Conservation (phyloP, 108 stramenopile genomes). For the Discostella pseudostelligera region DNA sequence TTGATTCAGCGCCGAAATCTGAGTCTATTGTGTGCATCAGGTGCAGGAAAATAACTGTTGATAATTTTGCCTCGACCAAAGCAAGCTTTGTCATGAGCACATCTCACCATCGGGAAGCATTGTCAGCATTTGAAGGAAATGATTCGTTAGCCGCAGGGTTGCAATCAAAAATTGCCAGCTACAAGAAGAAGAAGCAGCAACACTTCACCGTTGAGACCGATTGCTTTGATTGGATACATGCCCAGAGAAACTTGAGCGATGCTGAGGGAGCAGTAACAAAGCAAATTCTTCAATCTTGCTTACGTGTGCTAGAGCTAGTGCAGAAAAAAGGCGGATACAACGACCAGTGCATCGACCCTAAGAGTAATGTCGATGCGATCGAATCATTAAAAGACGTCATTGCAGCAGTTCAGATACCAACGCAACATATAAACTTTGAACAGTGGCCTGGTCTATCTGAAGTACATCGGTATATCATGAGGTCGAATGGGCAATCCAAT, state of each 20-base stretch:
- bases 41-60: too few species aligned
- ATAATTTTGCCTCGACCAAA: too few species aligned
- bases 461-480: background rate
- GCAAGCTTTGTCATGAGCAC: background rate
- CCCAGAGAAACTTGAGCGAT: constrained; percentile 4
- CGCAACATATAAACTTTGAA: background rate
- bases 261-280: constrained; percentile 11
- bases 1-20: too few species aligned
- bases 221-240: constrained; percentile 20
- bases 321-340: constrained; percentile 10
- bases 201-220: constrained; percentile 1
- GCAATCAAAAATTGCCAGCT: constrained; percentile 11
- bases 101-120: background rate
- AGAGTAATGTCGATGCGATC: background rate
- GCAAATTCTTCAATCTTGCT: constrained; percentile 8
- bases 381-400: background rate
- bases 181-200: constrained; percentile 5
- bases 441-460: constrained; percentile 1
- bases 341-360: background rate
- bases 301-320: background rate
- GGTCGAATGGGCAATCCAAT: background rate
- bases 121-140: constrained; percentile 1
- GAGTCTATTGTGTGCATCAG: too few species aligned
- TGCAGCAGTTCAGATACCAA: background rate
- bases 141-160: constrained; percentile 1